Base-by-base conservation (phyloP, 768 basidiomycete species). In the Pulveroboletus sp. region DNA sequence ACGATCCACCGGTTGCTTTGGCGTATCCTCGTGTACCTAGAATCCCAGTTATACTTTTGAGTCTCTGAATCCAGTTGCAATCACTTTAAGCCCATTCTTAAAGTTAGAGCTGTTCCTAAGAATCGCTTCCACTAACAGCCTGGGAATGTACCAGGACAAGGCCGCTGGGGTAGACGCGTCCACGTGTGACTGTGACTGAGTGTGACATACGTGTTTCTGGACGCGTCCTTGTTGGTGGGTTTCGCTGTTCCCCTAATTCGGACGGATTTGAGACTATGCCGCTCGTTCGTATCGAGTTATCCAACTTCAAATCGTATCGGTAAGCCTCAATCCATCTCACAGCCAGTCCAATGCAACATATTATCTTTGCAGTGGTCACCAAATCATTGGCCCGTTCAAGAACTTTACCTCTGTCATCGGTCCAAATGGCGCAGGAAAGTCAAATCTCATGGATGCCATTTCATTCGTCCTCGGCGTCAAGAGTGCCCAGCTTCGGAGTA, bases 371-470 rank as follows among this genome's bases (percentile, higher is more conserved):
- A 86, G 86, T 51, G 85, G 86, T 32, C 85, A 88, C 64, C 89
- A 93, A 67, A 79, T 81, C 24, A 91, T 94, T 41, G 93, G 93
- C 1, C 93, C 93, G 2, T 93, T 94, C 73, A 83, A 80, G 72
- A 83, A 85, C 62, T 99, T 99, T 71, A 94, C 95, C 0, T 95
- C 92, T 11, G 79, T 97, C 47, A 97, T 99, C 59, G 96, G 96
- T 19, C 95, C 96, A 30, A 98, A 99, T 85, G 95, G 96, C 49
- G 93, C 95, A 1, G 96, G 96, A 51, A 98, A 99, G 66, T 95
- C 93, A 10, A 99, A 99, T 67, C 82, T 98, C 48, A 98, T 98
- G 96, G 96, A 99, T 65, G 96, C 96, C 44, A 97, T 99, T 57
- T 98, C 96, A 4, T 98, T 99, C 65, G 96, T 98, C 9, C 83